phyloP scores from a whole-genome alignment of 2,329 filamentous ascomycete genomes.

The Sporothrix globosa region DNA sequence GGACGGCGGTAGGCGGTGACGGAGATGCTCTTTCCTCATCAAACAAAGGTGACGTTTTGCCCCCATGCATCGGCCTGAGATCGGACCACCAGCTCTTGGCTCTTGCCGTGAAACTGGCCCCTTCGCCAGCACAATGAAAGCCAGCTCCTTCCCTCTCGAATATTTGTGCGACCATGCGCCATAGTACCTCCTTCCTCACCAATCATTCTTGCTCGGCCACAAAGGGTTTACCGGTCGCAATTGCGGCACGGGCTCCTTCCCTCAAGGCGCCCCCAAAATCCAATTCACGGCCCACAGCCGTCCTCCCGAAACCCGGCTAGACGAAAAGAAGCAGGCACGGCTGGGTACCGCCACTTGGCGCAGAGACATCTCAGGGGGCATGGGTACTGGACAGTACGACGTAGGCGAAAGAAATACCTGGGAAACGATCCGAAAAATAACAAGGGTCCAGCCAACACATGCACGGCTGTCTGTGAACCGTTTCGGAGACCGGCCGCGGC shows the following conservation, averaged over 20 bases:
- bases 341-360: not conserved
- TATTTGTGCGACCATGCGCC: not conserved
- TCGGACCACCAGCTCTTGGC: constrained; percentile 11
- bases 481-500: constrained; percentile 23
- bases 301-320: constrained; percentile 27
- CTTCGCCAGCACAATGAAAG: not conserved
- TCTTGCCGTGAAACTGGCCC: not conserved
- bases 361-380: not conserved
- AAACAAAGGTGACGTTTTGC: constrained; percentile 1
- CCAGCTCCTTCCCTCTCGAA: not conserved
- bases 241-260: not conserved
- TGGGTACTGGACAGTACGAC: not conserved
- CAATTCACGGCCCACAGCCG: constrained; percentile 28
- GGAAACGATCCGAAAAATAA: not conserved
- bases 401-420: not conserved
- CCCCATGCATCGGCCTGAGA: constrained; percentile 11
- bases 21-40: not conserved
- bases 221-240: not conserved
- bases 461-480: not conserved
- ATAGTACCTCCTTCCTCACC: not conserved
- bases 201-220: no score
- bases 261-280: not conserved
- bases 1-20: constrained; percentile 11
- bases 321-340: constrained; percentile 1
- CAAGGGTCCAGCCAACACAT: constrained; percentile 10